These are phyloP conservation scores for Calocybe cyanea DNA, from an alignment of 768 basidiomycete genomes.

Conservation along the genomic window DNA sequence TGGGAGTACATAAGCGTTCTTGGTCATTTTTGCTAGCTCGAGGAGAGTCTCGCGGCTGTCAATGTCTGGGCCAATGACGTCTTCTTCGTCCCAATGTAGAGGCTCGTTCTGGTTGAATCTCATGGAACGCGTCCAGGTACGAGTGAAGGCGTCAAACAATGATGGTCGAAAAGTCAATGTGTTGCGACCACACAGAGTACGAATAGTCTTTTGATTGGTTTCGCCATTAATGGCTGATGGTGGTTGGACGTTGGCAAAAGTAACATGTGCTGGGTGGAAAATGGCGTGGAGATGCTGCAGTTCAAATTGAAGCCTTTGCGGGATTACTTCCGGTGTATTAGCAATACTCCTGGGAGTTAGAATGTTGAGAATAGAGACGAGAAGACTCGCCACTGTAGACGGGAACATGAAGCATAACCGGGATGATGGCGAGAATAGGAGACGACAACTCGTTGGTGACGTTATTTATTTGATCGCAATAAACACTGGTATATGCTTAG, in stretches of 20 bases:
- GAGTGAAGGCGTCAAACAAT: constrained; percentile 40
- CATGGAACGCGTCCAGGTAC: constrained; percentile 42
- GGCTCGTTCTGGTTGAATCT: no score
- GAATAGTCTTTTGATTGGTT: constrained; percentile 15
- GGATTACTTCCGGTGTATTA: background rate
- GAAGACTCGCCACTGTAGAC: constrained; percentile 42
- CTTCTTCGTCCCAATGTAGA: no score
- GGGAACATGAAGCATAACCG: constrained; percentile 48
- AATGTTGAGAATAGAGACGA: no score
- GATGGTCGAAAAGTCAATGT: constrained; percentile 41
- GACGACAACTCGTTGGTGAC: no score
- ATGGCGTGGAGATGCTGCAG: constrained; percentile 62
- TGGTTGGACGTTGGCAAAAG: constrained; percentile 53
- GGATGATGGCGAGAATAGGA: no score
- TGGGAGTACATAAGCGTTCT: no score
- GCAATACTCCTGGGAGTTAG: constrained; percentile 22
- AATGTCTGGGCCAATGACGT: constrained; percentile 72
- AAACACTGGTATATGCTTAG: no score
- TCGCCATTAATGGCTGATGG: no score
- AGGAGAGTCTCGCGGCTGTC: constrained; percentile 71
- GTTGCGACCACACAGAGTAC: constrained; percentile 37
- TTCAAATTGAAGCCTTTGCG: constrained; percentile 39
- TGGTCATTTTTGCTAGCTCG: no score
- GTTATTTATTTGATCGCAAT: no score
- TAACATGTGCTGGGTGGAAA: constrained; percentile 41